Base-by-base conservation (phyloP, 129 eudicot genomes). In the Gnaphalium uliginosum region DNA sequence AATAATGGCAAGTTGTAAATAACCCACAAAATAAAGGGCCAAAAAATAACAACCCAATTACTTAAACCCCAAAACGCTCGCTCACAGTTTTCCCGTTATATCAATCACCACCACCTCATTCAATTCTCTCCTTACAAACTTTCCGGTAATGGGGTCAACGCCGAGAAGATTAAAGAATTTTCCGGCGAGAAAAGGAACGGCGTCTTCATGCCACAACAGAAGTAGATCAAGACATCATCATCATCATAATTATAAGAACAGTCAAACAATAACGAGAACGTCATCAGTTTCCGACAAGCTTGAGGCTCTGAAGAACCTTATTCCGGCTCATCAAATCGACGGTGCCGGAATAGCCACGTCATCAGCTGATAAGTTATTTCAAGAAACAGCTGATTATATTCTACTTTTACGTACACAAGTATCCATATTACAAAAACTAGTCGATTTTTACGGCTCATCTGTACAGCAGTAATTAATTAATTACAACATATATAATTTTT, bases 331-430 rank as follows among this genome's bases (percentile, higher is more conserved):
- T 25, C 70, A 67, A 73, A 9, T 37, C 62, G 68, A 65, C 69
- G 69, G 37, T 8, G 22, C 73, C n/a, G 80, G 29, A 3, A 60
- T 30, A 37, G 73, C 21, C 26, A 80, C 81, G 10, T 56, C 61
- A 19, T 19, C 61, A 1, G 77, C 95, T 53, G 97, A 88, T 58
- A 79, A 76, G 88, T 66, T 91, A 76, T 91, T 86, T 32, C 72
- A 88, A 43, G 88, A 88, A 79, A 91, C 97, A 0, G 97, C 97
- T 13, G 85, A 88, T 66, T 88, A 91, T 78, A 88, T 91, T 74
- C 87, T 91, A 6, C 87, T 79, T 30, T 81, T 87, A 25, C 85
- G 80, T 33, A 82, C 92, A 17, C 90, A 90, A 77, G 90, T 90
- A 51, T 81, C 86, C 35, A 69, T 87, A 18, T 74, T 90, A 76